Percentiles rank a stretch among this genome's conserved stretches.
Evolutionary conservation across 331 rosid genomes (phyloP).

Genomic region (Acacia concinna): DNA sequence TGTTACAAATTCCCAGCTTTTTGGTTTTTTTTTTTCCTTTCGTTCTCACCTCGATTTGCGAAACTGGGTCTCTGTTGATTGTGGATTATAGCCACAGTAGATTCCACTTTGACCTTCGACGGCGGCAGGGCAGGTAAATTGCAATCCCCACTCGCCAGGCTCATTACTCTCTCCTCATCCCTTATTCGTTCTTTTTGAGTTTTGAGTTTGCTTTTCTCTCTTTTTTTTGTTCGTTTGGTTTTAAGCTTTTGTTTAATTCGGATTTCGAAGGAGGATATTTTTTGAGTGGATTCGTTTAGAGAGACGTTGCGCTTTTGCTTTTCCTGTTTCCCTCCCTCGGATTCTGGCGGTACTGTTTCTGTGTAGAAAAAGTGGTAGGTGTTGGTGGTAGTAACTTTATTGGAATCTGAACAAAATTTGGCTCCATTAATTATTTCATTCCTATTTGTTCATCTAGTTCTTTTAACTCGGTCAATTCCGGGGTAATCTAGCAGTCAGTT

Average conservation of each 20-base stretch:
- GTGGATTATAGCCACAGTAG: conserved; percentile 31
- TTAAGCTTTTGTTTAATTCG: conserved; percentile 30
- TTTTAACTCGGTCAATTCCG: conserved; percentile 28
- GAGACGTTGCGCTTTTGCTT: conserved; percentile 44
- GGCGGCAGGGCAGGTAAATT: conserved; percentile 8
- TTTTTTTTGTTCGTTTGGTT: conserved; percentile 8
- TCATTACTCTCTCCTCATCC: not conserved
- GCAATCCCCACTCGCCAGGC: not conserved
- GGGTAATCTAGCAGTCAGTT: conserved; percentile 9
- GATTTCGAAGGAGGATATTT: conserved; percentile 29
- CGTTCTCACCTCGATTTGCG: conserved; percentile 45
- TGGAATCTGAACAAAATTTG: conserved; percentile 52
- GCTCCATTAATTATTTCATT: conserved; percentile 27
- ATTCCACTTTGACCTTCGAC: conserved; percentile 57
- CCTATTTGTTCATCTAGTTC: conserved; percentile 30
- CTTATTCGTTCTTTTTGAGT: conserved; percentile 1
- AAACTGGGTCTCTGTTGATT: conserved; percentile 50
- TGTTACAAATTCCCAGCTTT: conserved; percentile 23
- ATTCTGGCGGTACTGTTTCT: conserved; percentile 57
- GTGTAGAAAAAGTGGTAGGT: conserved; percentile 28
- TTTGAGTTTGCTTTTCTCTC: not conserved
- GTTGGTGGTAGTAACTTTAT: conserved; percentile 51
- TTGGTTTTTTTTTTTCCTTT: conserved; percentile 24
- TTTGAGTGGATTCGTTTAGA: conserved; percentile 31
- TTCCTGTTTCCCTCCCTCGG: conserved; percentile 70